Evolutionary conservation across 2,329 filamentous ascomycete species (phyloP).

Genomic region (Trichoderma sp.): DNA sequence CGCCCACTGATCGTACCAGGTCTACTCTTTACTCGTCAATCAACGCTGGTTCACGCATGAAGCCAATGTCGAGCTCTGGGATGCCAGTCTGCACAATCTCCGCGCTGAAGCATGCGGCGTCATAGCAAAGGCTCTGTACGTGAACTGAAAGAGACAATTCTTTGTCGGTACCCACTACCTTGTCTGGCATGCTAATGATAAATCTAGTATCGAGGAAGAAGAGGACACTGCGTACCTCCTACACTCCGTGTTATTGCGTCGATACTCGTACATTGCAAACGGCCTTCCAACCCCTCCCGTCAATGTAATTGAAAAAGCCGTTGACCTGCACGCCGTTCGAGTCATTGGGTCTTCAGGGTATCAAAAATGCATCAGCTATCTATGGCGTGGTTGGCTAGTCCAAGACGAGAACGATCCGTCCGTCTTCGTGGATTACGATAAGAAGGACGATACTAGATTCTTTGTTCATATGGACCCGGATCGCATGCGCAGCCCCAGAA

Average conservation of each 20-base stretch:
- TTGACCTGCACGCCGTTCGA: conserved; percentile 84
- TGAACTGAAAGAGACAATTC: conserved; percentile 1
- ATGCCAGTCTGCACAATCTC: conserved; percentile 78
- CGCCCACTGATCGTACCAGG: conserved; percentile 32
- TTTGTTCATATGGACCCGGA: conserved; percentile 87
- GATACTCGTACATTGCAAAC: conserved; percentile 79
- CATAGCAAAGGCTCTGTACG: conserved; percentile 76
- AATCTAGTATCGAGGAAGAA: conserved; percentile 75
- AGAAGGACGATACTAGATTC: conserved; percentile 77
- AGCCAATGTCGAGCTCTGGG: conserved; percentile 81
- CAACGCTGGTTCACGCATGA: conserved; percentile 78
- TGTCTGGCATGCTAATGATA: background rate
- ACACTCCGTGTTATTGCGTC: conserved; percentile 78
- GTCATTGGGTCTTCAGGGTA: conserved; percentile 93
- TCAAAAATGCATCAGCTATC: conserved; percentile 88
- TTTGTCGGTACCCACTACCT: background rate
- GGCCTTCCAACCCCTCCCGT: conserved; percentile 70
- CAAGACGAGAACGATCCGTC: conserved; percentile 90
- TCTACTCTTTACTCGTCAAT: conserved; percentile 76
- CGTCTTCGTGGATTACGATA: conserved; percentile 84
- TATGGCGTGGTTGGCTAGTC: conserved; percentile 96
- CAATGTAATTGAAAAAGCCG: conserved; percentile 91
- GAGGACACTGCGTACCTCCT: conserved; percentile 78
- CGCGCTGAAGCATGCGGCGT: conserved; percentile 85
- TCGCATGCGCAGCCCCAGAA: conserved; percentile 86